phyloP scores from a whole-genome alignment of 306 rosid species.

The Trifolium pratense region DNA sequence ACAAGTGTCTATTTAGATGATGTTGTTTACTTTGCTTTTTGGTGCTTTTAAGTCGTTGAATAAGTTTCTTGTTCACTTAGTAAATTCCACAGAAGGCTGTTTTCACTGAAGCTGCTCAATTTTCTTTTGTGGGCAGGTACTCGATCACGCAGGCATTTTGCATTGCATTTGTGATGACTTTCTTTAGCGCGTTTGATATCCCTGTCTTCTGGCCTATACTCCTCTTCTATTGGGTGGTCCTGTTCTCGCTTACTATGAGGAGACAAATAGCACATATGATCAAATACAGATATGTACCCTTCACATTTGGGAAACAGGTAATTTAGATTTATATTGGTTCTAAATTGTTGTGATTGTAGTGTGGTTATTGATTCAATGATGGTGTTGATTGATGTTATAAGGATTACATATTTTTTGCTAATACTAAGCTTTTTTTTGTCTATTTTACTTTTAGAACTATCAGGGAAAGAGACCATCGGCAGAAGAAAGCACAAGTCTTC shows the following conservation, averaged over 20 bases:
- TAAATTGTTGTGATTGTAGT: conserved; percentile 14
- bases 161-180: conserved; percentile 91
- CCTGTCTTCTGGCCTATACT: conserved; percentile 99
- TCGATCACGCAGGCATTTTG: conserved; percentile 87
- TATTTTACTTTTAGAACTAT: conserved; percentile 65
- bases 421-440: conserved; percentile 18
- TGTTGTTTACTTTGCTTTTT: conserved; percentile 24
- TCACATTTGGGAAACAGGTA: conserved; percentile 95
- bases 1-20: neutral
- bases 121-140: conserved; percentile 65
- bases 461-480: conserved; percentile 63
- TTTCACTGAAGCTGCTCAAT: conserved; percentile 37
- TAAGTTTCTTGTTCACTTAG: conserved; percentile 10
- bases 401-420: conserved; percentile 35
- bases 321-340: neutral
- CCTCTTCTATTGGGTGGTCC: conserved; percentile 88
- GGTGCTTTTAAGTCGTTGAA: conserved; percentile 22
- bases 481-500: conserved; percentile 60
- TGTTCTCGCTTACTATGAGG: conserved; percentile 88
- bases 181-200: conserved; percentile 61
- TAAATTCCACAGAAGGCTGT: conserved; percentile 21
- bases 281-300: conserved; percentile 92
- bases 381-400: conserved; percentile 16
- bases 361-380: conserved; percentile 10
- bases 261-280: conserved; percentile 94